A percentile compares a stretch with the other conserved stretches of the same genome.
Evolutionary conservation across 202 grass and related monocot genomes (phyloP).

Genomic region (Alloteropsis angusta): DNA sequence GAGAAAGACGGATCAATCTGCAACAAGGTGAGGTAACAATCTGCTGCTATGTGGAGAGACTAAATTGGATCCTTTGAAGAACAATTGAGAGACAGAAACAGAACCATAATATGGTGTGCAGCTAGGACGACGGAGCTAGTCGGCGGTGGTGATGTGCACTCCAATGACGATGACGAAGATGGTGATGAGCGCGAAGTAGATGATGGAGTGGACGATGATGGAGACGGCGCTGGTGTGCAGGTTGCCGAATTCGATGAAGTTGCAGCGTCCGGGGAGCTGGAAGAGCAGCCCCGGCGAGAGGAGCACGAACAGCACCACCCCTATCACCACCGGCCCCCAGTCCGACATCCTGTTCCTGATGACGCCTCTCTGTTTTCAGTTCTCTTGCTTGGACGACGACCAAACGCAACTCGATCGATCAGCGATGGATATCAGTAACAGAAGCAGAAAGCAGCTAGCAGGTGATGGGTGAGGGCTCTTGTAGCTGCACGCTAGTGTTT

Average conservation of each 20-base stretch:
- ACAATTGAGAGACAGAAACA: not conserved
- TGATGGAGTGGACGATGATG: slow-evolving; percentile 51
- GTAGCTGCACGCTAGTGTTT: not conserved
- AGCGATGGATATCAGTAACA: too few species aligned
- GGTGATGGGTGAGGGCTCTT: not conserved
- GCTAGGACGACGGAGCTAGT: not conserved
- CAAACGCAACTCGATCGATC: not conserved
- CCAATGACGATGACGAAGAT: slow-evolving; percentile 54
- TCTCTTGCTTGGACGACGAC: not conserved
- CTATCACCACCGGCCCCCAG: slow-evolving; percentile 51
- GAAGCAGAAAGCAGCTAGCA: too few species aligned
- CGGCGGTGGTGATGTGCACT: slow-evolving; percentile 44
- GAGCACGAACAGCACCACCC: slow-evolving; percentile 51
- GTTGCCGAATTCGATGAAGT: slow-evolving; percentile 44
- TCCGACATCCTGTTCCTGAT: slow-evolving; percentile 21
- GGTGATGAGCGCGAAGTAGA: slow-evolving; percentile 48
- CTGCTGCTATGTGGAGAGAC: too few species aligned
- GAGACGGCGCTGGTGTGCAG: slow-evolving; percentile 44
- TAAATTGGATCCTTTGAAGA: not conserved
- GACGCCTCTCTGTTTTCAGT: not conserved
- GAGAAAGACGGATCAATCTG: not conserved
- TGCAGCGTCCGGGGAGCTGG: slow-evolving; percentile 33
- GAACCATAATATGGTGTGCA: not conserved
- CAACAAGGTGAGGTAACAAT: too few species aligned
- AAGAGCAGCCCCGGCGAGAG: slow-evolving; percentile 53